Conservation (phyloP, 345 rosid genomes). For the Salix koriyanagi region DNA sequence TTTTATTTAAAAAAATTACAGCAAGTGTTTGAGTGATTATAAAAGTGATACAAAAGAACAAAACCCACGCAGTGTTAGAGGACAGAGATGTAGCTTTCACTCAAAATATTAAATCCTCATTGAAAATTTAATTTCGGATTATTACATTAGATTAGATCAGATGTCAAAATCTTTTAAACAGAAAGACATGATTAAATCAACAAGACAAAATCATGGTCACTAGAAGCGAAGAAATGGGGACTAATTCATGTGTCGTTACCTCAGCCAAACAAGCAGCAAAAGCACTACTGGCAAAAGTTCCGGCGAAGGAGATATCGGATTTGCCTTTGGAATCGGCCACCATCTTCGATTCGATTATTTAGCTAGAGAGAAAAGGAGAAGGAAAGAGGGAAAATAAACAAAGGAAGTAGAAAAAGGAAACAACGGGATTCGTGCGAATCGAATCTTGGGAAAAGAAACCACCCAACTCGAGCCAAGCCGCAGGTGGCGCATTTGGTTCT, state of each 20-base stretch:
- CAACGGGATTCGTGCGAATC: not conserved
- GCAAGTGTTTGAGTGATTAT: not conserved
- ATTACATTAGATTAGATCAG: not conserved
- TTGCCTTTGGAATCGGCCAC: conserved; percentile 67
- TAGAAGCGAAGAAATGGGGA: not conserved
- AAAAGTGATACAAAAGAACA: not conserved
- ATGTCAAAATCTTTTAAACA: not conserved
- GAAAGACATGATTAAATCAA: not conserved
- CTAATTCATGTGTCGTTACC: conserved; percentile 32
- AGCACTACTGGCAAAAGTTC: conserved; percentile 82
- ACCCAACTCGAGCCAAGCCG: not conserved
- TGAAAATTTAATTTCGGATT: not conserved
- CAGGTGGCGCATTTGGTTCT: not conserved
- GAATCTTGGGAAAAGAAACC: conserved; percentile 17
- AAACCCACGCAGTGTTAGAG: not conserved
- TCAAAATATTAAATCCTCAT: not conserved
- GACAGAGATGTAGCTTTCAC: conserved; percentile 3
- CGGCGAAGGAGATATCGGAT: conserved; percentile 77
- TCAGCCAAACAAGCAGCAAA: conserved; percentile 96
- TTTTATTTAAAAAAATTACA: not conserved
- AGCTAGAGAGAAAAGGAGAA: not conserved
- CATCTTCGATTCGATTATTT: conserved; percentile 32
- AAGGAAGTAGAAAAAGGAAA: not conserved
- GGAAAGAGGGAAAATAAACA: not conserved
- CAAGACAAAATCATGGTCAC: not conserved